phyloP scores from a whole-genome alignment of 257 asterid genomes.

The Primulina huaijiensis region DNA sequence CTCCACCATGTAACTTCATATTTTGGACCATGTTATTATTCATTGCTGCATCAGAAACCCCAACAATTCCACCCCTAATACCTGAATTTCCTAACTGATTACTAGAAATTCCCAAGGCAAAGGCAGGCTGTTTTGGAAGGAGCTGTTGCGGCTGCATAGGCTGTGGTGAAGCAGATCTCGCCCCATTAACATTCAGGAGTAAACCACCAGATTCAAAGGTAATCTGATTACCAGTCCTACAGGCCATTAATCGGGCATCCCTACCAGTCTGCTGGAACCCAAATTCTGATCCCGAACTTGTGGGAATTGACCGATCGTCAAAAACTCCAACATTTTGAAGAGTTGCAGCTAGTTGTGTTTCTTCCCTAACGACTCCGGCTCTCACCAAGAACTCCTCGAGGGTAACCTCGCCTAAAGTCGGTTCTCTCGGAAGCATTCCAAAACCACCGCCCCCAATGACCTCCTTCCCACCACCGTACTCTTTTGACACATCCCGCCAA shows the following conservation, averaged over 20 bases:
- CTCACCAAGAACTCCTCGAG: slow-evolving; percentile 81
- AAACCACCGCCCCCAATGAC: slow-evolving; percentile 30
- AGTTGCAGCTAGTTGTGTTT: slow-evolving; percentile 47
- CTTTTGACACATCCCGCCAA: slow-evolving; percentile 80
- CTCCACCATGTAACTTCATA: slow-evolving; percentile 41
- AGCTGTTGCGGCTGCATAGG: slow-evolving; percentile 30
- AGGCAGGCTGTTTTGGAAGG: slow-evolving; percentile 61
- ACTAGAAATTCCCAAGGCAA: slow-evolving; percentile 49
- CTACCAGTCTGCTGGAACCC: slow-evolving; percentile 42
- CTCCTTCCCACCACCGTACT: slow-evolving; percentile 39
- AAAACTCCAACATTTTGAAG: slow-evolving; percentile 40
- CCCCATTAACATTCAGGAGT: slow-evolving; percentile 55
- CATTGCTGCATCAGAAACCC: slow-evolving; percentile 43
- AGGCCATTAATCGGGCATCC: slow-evolving; percentile 13
- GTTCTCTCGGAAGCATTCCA: slow-evolving; percentile 59
- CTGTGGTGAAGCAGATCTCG: slow-evolving; percentile 40
- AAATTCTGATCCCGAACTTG: slow-evolving; percentile 41
- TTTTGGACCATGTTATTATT: slow-evolving; percentile 45
- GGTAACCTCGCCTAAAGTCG: slow-evolving; percentile 78
- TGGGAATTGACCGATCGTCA: slow-evolving; percentile 33
- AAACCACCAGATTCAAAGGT: slow-evolving; percentile 42
- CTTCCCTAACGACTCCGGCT: slow-evolving; percentile 91
- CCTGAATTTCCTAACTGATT: slow-evolving; percentile 47
- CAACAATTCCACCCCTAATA: slow-evolving; percentile 49
- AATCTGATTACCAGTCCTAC: slow-evolving; percentile 38